Conservation (phyloP, 257 asterid species). For the Dorcoceras hygrometricum region DNA sequence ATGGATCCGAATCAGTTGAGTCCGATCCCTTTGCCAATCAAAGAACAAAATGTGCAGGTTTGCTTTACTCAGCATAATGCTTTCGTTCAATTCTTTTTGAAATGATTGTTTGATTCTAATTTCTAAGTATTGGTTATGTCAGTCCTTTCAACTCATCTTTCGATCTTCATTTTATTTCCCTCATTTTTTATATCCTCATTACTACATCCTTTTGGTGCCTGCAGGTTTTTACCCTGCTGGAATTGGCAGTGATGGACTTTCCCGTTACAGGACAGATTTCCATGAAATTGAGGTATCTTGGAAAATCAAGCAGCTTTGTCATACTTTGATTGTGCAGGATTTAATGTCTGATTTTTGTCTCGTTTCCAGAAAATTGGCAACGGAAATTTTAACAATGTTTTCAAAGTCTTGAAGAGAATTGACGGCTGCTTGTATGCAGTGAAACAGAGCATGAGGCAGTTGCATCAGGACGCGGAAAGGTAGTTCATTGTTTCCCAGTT, state of each 20-base stretch:
- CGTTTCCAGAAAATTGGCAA: conserved; percentile 70
- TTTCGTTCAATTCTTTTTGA: conserved; percentile 5
- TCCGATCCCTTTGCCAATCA: conserved; percentile 68
- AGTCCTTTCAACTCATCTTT: background rate
- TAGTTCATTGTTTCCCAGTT: conserved; percentile 19
- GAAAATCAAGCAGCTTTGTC: background rate
- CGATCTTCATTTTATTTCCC: background rate
- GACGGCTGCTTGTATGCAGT: conserved; percentile 96
- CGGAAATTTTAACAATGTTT: conserved; percentile 85
- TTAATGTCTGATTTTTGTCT: conserved; percentile 16
- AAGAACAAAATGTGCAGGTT: conserved; percentile 88
- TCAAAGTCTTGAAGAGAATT: conserved; percentile 80
- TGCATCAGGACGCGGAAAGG: conserved; percentile 86
- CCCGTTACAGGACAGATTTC: conserved; percentile 81
- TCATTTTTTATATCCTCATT: background rate
- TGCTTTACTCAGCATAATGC: background rate
- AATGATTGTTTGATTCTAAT: conserved; percentile 13
- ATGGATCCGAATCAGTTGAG: conserved; percentile 42
- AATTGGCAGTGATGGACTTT: conserved; percentile 68
- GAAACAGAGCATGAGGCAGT: conserved; percentile 62
- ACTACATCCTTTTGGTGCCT: conserved; percentile 19
- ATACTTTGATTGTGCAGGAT: background rate
- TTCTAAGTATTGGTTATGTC: background rate
- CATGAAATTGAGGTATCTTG: conserved; percentile 73
- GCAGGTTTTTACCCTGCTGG: conserved; percentile 56